Conservation (phyloP, 768 basidiomycete species). For the Phanerochaete sordida region DNA sequence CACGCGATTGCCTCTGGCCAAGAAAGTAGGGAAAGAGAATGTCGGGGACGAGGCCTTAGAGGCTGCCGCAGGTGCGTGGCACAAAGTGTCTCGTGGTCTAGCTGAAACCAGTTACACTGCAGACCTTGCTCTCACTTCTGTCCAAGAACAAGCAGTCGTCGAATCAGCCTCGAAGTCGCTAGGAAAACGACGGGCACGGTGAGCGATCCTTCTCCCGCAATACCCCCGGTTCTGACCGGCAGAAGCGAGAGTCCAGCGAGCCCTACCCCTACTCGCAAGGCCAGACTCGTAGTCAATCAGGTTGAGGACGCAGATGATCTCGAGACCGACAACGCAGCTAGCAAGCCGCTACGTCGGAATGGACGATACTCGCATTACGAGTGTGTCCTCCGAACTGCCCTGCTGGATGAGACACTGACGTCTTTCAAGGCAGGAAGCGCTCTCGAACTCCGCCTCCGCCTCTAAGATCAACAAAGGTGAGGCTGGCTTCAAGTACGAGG, state of each 20-base stretch:
- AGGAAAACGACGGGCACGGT: neutral
- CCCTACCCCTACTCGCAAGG: neutral
- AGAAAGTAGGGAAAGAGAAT: neutral
- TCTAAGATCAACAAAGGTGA: slow-evolving; percentile 19
- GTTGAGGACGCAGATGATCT: neutral
- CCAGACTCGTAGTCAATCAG: too few relatives aligned
- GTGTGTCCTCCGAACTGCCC: too few relatives aligned
- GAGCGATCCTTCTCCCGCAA: neutral
- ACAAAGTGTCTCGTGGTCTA: too few relatives aligned
- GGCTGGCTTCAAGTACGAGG: slow-evolving; percentile 72
- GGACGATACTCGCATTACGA: neutral
- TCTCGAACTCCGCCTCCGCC: neutral
- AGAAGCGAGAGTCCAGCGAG: neutral
- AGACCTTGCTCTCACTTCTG: neutral
- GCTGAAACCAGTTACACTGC: too few relatives aligned
- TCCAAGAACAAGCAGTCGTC: neutral
- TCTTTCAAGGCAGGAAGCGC: too few relatives aligned
- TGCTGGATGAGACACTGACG: too few relatives aligned
- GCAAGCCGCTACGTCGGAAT: neutral
- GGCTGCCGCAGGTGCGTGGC: neutral
- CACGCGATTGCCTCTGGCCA: neutral
- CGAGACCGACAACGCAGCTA: neutral
- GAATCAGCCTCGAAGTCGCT: neutral
- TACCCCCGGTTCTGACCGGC: neutral
- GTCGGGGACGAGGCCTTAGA: neutral